A percentile compares a stretch with the other conserved stretches of the same genome.
phyloP scores from a whole-genome alignment of 2,329 filamentous ascomycete species.

The Pyrenochaeta sp. region DNA sequence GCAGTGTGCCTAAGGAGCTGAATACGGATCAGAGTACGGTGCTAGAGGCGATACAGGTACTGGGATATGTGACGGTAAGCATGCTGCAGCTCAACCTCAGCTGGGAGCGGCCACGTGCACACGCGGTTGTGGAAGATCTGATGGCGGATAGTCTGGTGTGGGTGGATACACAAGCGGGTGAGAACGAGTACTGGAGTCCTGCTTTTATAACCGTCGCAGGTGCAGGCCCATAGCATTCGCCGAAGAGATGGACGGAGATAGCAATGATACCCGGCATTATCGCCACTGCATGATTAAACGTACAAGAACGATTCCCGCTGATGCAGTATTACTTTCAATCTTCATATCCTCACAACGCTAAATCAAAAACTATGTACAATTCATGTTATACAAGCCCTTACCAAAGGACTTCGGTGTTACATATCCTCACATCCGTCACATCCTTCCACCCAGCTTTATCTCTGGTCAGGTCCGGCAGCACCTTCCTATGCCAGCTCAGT shows the following conservation, averaged over 20 bases:
- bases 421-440: constrained; percentile 50
- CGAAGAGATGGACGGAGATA: no score
- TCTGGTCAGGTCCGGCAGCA: constrained; percentile 46
- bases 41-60: constrained; percentile 86
- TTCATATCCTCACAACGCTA: no score
- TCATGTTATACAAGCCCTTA: constrained; percentile 30
- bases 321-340: no score
- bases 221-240: not conserved
- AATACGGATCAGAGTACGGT: constrained; percentile 94
- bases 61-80: constrained; percentile 88
- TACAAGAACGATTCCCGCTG: no score
- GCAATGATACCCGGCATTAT: no score
- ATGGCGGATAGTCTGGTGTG: constrained; percentile 90
- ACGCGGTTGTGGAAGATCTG: constrained; percentile 89
- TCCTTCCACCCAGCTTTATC: constrained; percentile 33
- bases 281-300: no score
- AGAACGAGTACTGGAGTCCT: constrained; percentile 95
- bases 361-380: no score
- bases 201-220: constrained; percentile 66
- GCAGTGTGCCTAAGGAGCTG: constrained; percentile 92
- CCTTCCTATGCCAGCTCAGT: constrained; percentile 61
- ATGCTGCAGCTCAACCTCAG: constrained; percentile 87
- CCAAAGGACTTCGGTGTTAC: constrained; percentile 60
- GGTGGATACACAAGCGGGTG: constrained; percentile 85
- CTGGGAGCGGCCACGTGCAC: constrained; percentile 85